A percentile compares a stretch with the other conserved stretches of the same genome.
phyloP scores from a whole-genome alignment of 768 basidiomycete genomes.

The Leccinum aurantiacum region DNA sequence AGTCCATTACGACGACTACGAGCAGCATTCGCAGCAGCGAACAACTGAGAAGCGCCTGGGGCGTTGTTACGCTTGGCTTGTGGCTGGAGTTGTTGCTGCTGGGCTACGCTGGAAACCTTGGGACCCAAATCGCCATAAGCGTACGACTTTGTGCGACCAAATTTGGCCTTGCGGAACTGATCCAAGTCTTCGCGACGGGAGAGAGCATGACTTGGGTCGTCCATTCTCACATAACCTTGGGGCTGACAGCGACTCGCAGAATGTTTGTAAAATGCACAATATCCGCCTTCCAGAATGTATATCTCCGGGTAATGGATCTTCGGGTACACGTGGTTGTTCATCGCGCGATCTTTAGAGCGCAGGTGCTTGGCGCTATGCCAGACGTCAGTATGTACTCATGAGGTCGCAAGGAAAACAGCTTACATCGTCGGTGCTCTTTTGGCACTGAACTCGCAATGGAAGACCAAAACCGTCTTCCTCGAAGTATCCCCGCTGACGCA shows the following conservation, averaged over 20 bases:
- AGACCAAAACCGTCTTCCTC: conserved; percentile 84
- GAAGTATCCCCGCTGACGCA: conserved; percentile 71
- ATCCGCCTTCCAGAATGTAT: conserved; percentile 96
- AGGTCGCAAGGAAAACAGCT: conserved; percentile 30
- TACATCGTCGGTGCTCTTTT: conserved; percentile 97
- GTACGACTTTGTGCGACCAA: conserved; percentile 88
- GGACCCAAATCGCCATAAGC: conserved; percentile 78
- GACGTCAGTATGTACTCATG: conserved; percentile 6
- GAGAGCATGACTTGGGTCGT: conserved; percentile 80
- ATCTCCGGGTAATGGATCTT: conserved; percentile 94
- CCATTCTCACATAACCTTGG: conserved; percentile 87
- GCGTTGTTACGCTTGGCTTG: conserved; percentile 66
- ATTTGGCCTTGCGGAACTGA: conserved; percentile 87
- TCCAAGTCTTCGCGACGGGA: conserved; percentile 86
- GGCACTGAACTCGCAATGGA: conserved; percentile 97
- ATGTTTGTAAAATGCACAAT: conserved; percentile 79
- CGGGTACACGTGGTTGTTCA: conserved; percentile 89
- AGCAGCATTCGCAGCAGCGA: conserved; percentile 69
- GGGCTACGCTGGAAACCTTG: conserved; percentile 38
- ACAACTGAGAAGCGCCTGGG: conserved; percentile 56
- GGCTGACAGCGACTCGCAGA: conserved; percentile 76
- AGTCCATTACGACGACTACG: conserved; percentile 62
- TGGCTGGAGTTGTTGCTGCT: conserved; percentile 40
- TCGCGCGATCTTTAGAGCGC: conserved; percentile 82
- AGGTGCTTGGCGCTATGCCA: conserved; percentile 82